Evolutionary conservation across 495 filamentous ascomycete genomes (phyloP).

Genomic region (Thermothielavioides terrestris): DNA sequence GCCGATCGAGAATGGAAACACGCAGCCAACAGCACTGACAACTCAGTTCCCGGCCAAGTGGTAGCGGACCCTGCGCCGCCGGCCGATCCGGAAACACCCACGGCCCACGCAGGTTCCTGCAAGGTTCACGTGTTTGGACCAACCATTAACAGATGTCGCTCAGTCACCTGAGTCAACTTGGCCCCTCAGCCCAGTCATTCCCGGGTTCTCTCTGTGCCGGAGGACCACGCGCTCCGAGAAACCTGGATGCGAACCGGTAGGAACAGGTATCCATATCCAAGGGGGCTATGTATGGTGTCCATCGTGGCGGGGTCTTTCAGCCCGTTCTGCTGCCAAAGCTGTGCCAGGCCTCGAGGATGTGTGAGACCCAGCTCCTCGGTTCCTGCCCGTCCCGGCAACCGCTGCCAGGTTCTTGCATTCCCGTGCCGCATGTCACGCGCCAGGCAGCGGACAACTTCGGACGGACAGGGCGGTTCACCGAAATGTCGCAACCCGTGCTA

Average conservation of each 20-base stretch:
- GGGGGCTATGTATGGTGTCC: constrained; percentile 11
- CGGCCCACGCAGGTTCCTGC: background rate
- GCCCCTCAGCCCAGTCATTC: background rate
- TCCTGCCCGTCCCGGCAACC: background rate
- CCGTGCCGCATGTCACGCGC: background rate
- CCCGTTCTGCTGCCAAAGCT: background rate
- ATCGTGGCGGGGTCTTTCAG: constrained; percentile 1
- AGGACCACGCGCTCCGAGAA: too few relatives aligned
- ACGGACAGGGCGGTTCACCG: background rate
- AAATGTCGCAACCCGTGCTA: background rate
- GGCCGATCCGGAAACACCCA: constrained; percentile 5
- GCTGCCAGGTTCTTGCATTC: background rate
- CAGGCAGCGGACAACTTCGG: constrained; percentile 1
- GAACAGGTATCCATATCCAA: background rate
- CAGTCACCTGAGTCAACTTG: background rate
- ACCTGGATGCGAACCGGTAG: background rate
- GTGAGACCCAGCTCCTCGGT: background rate
- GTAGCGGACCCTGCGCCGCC: background rate
- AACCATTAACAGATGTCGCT: background rate
- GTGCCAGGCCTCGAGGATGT: background rate
- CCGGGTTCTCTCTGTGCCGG: background rate
- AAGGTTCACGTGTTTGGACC: background rate
- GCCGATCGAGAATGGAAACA: constrained; percentile 3
- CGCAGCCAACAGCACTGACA: constrained; percentile 1
- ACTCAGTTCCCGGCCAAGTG: constrained; percentile 1